phyloP scores from a whole-genome alignment of 83 land plant genomes.

The Thuja plicata region DNA sequence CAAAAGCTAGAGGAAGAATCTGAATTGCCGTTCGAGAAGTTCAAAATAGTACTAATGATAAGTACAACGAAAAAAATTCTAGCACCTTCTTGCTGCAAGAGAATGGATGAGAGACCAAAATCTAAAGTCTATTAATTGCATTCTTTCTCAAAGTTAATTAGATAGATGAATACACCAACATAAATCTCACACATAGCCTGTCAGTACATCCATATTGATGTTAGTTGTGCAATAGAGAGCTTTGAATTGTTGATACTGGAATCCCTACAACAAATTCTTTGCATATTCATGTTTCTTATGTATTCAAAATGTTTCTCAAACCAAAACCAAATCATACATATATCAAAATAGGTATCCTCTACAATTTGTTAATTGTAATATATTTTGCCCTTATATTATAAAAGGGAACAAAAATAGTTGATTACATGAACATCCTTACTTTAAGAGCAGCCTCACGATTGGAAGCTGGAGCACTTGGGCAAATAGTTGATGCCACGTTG shows the following conservation, averaged over 20 bases:
- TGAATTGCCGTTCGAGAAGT: not conserved
- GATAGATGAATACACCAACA: not conserved
- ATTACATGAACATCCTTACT: conserved; percentile 29
- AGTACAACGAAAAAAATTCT: not conserved
- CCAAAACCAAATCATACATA: not conserved
- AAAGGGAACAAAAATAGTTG: not conserved
- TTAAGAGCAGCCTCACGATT: conserved; percentile 87
- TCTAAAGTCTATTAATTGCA: not conserved
- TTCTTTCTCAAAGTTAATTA: not conserved
- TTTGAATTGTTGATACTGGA: not conserved
- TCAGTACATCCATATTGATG: not conserved
- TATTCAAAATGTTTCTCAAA: not conserved
- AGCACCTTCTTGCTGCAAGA: not conserved
- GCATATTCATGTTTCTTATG: not conserved
- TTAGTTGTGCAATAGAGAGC: not conserved
- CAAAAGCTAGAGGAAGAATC: not conserved
- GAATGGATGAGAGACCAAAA: not conserved
- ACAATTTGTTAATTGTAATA: not conserved
- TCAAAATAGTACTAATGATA: not conserved
- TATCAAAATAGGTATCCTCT: not conserved
- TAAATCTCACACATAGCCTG: not conserved
- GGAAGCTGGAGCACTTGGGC: conserved; percentile 76
- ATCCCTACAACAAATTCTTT: not conserved
- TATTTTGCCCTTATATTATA: not conserved
- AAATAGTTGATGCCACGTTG: conserved; percentile 73